These are phyloP conservation scores for Mortierella sp. DNA, from an alignment of 371 early-diverging fungal genomes.

Conservation along the genomic window DNA sequence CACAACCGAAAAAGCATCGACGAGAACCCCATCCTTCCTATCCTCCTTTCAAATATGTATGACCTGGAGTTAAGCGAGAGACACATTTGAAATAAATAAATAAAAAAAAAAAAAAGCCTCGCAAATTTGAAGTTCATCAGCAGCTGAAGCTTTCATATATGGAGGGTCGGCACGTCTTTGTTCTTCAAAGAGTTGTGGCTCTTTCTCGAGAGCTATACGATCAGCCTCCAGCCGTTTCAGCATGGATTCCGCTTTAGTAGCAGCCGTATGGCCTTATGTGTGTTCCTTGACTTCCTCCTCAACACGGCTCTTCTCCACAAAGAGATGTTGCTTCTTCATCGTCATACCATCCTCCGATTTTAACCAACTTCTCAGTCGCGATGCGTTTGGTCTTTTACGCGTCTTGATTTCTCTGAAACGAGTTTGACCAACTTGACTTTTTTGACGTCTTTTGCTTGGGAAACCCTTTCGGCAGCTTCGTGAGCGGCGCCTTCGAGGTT, in stretches of 20 bases:
- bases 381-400: background rate
- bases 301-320: too few species aligned
- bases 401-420: background rate
- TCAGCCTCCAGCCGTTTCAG: too few species aligned
- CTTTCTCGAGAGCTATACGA: too few species aligned
- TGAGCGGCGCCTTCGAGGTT: background rate
- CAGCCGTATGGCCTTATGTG: too few species aligned
- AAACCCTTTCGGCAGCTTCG: background rate
- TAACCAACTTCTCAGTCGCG: background rate
- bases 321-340: background rate
- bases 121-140: too few species aligned
- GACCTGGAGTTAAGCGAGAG: background rate
- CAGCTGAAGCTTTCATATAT: too few species aligned
- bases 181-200: too few species aligned
- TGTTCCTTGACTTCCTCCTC: too few species aligned
- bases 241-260: too few species aligned
- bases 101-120: too few species aligned
- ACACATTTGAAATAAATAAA: too few species aligned
- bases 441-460: background rate
- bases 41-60: slow-evolving; percentile 3
- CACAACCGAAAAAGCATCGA: slow-evolving; percentile 24
- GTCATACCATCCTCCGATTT: background rate
- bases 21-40: slow-evolving; percentile 6
- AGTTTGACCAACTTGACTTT: background rate
- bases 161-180: too few species aligned